Evolutionary conservation across 2,329 filamentous ascomycete species (phyloP), one percentile per base, ranked within the genome.

Genomic region (Aspergillus sp.): DNA sequence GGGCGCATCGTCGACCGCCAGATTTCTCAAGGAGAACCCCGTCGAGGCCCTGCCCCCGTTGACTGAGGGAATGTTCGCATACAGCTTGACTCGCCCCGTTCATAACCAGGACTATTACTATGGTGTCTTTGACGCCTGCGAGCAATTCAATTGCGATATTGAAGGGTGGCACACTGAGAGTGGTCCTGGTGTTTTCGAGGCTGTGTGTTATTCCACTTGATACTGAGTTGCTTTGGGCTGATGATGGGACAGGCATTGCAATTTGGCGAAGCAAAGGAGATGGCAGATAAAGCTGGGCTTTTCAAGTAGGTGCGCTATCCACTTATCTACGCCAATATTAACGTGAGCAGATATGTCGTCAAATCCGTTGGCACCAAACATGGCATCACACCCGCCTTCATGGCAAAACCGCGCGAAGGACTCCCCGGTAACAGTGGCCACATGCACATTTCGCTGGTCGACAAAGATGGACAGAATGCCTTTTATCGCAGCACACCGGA

Each of bases 111-210:
- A 93, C 34, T 95, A 91, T 71, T 96, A 87, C 70, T 95, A 95
- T 64, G 82, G 85, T 37, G 79, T 95, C 39, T 95, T 88, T 67
- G 81, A 94, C 51, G 79, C 85, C 0, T 94, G 89, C 70, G 76
- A 79, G 52, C 74, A 81, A 47, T 95, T 95, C 70, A 73, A 77
- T 33, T 93, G 88, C 60, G 79, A 85, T 50, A 86, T 96, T 39
- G 90, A 96, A 65, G 89, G 90, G 37, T 96, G 90, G 90, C 90
- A 96, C 71, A 95, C 90, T 7, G 90, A 96, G 70, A 90, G 85
- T 53, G 90, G 90, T 1, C 90, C 90, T 0, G 90, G 90, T 36
- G 93, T 98, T 4, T 97, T 91, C 64, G 93, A 98, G 71, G 93
- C 93, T 9, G 90, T 79, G 55, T 56, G 73, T 64, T 36, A 13